Conservation (phyloP, 331 rosid genomes). For the Phaseolus coccineus region DNA sequence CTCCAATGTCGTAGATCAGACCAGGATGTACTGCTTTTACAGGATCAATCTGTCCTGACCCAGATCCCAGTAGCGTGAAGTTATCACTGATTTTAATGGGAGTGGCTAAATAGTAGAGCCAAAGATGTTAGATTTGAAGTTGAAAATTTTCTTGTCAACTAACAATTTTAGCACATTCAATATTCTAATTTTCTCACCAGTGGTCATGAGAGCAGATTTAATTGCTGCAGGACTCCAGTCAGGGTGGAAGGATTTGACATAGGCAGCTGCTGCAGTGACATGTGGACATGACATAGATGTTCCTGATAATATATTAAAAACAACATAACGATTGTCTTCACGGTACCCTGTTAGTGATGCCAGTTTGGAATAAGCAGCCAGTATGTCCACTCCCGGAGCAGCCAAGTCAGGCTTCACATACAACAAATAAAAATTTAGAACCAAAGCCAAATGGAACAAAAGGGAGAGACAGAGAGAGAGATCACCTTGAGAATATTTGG, state of each 20-base stretch:
- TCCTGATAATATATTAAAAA: slow-evolving; percentile 76
- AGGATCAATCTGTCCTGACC: slow-evolving; percentile 84
- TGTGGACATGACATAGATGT: slow-evolving; percentile 96
- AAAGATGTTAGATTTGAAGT: slow-evolving; percentile 28
- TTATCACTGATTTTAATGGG: slow-evolving; percentile 52
- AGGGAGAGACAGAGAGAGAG: neutral
- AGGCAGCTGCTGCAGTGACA: slow-evolving; percentile 75
- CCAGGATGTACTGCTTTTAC: slow-evolving; percentile 68
- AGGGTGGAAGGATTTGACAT: slow-evolving; percentile 86
- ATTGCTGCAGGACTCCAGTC: slow-evolving; percentile 91
- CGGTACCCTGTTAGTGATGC: slow-evolving; percentile 53
- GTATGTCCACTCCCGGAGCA: slow-evolving; percentile 85
- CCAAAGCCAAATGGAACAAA: neutral
- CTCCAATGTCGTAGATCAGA: slow-evolving; percentile 64
- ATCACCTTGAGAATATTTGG: slow-evolving; percentile 77
- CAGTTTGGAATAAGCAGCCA: slow-evolving; percentile 70
- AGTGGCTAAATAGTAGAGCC: slow-evolving; percentile 58
- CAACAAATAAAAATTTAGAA: slow-evolving; percentile 13
- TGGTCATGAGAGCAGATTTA: slow-evolving; percentile 94
- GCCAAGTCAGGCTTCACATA: slow-evolving; percentile 75
- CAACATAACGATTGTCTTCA: slow-evolving; percentile 49
- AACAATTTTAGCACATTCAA: neutral
- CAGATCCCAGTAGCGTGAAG: slow-evolving; percentile 57
- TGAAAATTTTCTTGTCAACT: neutral
- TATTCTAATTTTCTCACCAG: slow-evolving; percentile 56